phyloP scores from a whole-genome alignment of 139 green algal genomes.

The Volvox africanus region DNA sequence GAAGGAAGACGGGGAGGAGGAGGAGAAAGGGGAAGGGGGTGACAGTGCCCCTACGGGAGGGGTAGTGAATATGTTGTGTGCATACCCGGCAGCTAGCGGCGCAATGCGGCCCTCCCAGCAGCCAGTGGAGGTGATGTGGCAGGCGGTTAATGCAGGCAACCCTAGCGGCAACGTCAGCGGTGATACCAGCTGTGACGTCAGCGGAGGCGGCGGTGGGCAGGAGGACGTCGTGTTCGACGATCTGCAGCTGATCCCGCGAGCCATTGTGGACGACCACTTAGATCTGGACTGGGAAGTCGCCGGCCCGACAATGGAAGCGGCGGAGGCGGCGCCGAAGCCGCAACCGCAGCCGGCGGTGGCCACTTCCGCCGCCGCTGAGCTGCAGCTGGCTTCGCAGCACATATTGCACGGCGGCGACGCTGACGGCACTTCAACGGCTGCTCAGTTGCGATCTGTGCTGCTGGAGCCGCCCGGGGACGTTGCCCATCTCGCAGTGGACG shows the following conservation, averaged over 20 bases:
- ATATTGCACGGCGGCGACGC: background rate
- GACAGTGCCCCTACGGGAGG: too few species aligned
- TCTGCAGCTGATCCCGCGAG: background rate
- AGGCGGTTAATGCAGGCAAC: background rate
- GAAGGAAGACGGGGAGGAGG: background rate
- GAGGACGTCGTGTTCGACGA: background rate
- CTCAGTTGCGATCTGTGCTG: background rate
- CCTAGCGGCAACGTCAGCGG: background rate
- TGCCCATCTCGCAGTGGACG: background rate
- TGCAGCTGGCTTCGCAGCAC: background rate
- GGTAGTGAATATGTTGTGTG: too few species aligned
- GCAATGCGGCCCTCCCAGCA: too few species aligned
- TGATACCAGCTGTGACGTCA: background rate
- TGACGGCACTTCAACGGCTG: too few species aligned
- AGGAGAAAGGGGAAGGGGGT: background rate
- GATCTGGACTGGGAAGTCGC: conserved; percentile 26
- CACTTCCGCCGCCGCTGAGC: background rate
- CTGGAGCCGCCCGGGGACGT: conserved; percentile 4
- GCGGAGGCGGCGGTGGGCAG: background rate
- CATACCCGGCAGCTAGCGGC: background rate
- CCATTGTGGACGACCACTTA: background rate
- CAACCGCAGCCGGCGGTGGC: background rate
- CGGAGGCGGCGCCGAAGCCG: background rate
- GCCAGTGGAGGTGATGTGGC: too few species aligned
- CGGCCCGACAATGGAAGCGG: background rate